Percentiles rank a stretch among this genome's conserved stretches.
Conservation (phyloP, 768 basidiomycete genomes). For the Rubroboletus satanas region DNA sequence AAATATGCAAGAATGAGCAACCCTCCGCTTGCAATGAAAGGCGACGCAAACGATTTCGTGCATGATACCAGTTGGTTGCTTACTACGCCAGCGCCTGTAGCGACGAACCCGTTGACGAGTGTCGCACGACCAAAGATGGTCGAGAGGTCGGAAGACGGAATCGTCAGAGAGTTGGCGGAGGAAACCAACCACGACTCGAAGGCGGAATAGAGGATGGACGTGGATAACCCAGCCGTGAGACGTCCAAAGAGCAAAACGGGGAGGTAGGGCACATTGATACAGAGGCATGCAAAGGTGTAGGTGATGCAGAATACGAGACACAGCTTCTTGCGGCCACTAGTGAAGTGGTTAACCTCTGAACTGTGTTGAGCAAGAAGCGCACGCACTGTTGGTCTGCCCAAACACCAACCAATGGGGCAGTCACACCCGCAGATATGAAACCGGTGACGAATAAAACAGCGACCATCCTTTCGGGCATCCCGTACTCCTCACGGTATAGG, state of each 20-base stretch:
- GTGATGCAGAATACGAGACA: conserved; percentile 72
- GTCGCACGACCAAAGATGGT: conserved; percentile 71
- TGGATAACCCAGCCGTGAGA: conserved; percentile 65
- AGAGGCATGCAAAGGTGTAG: conserved; percentile 56
- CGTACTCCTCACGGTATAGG: conserved; percentile 66
- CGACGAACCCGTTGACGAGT: conserved; percentile 69
- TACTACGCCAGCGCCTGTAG: conserved; percentile 60
- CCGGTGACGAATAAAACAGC: conserved; percentile 76
- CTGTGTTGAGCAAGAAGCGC: background rate
- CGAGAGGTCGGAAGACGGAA: conserved; percentile 58
- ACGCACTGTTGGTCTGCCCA: conserved; percentile 70
- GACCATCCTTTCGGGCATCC: conserved; percentile 57
- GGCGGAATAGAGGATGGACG: conserved; percentile 70
- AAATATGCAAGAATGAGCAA: conserved; percentile 53
- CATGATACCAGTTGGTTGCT: conserved; percentile 60
- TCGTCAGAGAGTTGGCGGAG: conserved; percentile 46
- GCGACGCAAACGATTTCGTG: conserved; percentile 52
- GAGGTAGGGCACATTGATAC: conserved; percentile 53
- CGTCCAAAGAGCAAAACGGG: conserved; percentile 63
- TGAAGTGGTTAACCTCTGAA: background rate
- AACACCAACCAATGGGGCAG: conserved; percentile 67
- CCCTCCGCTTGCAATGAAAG: conserved; percentile 61
- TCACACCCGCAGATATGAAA: conserved; percentile 64
- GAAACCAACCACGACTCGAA: conserved; percentile 80
- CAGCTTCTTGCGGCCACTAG: conserved; percentile 61